Evolutionary conservation across 1,139 yeast genomes (phyloP).

Genomic region (Kodamaea sp.): DNA sequence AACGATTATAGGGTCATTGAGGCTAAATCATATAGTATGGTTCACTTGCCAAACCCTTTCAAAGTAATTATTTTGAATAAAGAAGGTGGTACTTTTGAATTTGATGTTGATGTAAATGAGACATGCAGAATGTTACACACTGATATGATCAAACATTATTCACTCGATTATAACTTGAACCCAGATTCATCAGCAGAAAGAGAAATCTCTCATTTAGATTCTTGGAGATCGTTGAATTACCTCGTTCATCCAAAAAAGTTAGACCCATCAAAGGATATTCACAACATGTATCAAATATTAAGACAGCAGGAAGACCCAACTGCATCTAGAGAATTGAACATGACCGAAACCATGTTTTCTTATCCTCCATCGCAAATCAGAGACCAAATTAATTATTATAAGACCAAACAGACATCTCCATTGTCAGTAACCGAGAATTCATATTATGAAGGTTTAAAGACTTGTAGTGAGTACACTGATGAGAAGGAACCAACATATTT

Average conservation of each 20-base stretch:
- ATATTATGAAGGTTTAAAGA: conserved; percentile 14
- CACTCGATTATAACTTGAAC: conserved; percentile 10
- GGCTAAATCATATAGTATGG: conserved; percentile 17
- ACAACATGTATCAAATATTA: conserved; percentile 22
- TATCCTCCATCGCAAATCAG: conserved; percentile 18
- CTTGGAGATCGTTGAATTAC: conserved; percentile 17
- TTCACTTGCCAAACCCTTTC: conserved; percentile 30
- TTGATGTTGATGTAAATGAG: conserved; percentile 22
- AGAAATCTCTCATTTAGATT: conserved; percentile 20
- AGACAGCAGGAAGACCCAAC: conserved; percentile 14
- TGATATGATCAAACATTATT: conserved; percentile 10
- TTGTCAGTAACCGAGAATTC: conserved; percentile 7
- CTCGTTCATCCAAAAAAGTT: conserved; percentile 20
- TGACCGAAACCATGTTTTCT: conserved; percentile 21
- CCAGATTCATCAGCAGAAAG: conserved; percentile 12
- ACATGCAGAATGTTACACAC: conserved; percentile 13
- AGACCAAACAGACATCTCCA: conserved; percentile 9
- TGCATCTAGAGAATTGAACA: conserved; percentile 17
- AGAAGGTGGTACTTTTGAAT: conserved; percentile 31
- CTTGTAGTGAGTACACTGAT: conserved; percentile 10
- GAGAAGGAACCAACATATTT: conserved; percentile 17
- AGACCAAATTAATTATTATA: conserved; percentile 19
- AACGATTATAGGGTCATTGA: conserved; percentile 13
- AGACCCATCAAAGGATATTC: conserved; percentile 20
- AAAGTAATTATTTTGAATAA: conserved; percentile 28